phyloP scores from a whole-genome alignment of 371 early-diverging fungal genomes.

The Amoeboradix gromovi region DNA sequence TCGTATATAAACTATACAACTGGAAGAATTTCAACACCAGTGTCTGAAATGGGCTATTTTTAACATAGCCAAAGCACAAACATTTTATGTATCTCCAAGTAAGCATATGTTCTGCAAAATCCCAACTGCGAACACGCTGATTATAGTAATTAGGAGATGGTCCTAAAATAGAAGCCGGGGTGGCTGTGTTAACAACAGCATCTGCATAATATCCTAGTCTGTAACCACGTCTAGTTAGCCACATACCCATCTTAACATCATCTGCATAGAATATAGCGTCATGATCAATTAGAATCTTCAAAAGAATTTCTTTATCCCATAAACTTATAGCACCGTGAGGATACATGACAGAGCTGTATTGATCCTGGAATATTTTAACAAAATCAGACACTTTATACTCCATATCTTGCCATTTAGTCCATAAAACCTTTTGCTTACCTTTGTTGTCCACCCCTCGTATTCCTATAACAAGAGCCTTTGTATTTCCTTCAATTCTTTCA shows the following conservation, averaged over 20 bases:
- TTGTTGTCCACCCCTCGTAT: background rate
- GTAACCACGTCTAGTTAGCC: background rate
- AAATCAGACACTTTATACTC: background rate
- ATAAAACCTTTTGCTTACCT: background rate
- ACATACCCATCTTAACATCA: background rate
- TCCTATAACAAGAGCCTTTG: background rate
- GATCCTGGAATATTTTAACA: background rate
- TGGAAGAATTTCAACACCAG: background rate
- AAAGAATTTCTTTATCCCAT: background rate
- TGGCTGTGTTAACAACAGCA: background rate
- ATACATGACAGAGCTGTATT: background rate
- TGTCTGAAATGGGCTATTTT: background rate
- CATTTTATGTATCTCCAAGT: background rate
- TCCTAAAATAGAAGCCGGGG: background rate
- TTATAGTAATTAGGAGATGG: background rate
- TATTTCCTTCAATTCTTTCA: background rate
- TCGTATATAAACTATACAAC: background rate
- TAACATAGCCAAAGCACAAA: background rate
- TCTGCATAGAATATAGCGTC: background rate
- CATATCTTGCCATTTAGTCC: background rate
- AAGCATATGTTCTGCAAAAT: background rate
- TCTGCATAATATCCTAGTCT: background rate
- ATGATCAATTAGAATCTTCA: background rate
- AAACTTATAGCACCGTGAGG: background rate
- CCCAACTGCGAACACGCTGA: background rate